Evolutionary conservation across 139 green algal genomes (phyloP), one percentile per base, ranked within the genome.

Genomic region (Chlorella sp.): DNA sequence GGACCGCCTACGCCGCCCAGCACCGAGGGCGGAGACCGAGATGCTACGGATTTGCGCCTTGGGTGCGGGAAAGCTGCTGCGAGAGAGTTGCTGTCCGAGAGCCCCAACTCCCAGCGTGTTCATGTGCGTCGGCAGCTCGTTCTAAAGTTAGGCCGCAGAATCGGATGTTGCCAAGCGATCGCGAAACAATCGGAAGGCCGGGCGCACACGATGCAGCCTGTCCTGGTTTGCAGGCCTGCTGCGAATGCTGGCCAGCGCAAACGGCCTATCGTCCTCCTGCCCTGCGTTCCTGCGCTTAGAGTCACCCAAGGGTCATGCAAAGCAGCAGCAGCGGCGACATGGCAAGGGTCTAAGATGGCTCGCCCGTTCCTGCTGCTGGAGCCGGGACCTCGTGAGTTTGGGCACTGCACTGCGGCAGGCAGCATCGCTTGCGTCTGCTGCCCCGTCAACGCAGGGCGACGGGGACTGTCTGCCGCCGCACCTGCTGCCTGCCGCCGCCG

Each of bases 341-440:
- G 48, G 48, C 48, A 9, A 57, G 48, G 48, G 48, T 5, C 48
- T 57, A 57, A 57, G 1, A 87, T 87, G 83, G 83, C n/a, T 14
- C 5, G 32, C 57, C 82, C 82, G 2, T 88, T 88, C 39, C 39
- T 81, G 68, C 68, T 88, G 28, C 84, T 88, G 19, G 84, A 88
- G 68, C 84, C 39, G 3, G 84, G 84, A 12, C 84, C 84, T 3
- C 28, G 84, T 88, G 68, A 40, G 84, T 26, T 24, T 3, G 22
- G 66, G 26, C 26, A 14, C 66, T 73, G 66, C 26, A 73, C 26
- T 28, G 26, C 24, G 4, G 66, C 7, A 30, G 19, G 3, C 7
- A 30, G 26, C 66, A 30, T 15, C 26, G 5, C 11, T n/a, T 73
- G 22, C 24, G 19, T 21, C 24, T 61, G 22, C 39, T 21, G 24